Evolutionary conservation across 1,284 basidiomycete species (phyloP).

Genomic region (Phlebopus sp.): DNA sequence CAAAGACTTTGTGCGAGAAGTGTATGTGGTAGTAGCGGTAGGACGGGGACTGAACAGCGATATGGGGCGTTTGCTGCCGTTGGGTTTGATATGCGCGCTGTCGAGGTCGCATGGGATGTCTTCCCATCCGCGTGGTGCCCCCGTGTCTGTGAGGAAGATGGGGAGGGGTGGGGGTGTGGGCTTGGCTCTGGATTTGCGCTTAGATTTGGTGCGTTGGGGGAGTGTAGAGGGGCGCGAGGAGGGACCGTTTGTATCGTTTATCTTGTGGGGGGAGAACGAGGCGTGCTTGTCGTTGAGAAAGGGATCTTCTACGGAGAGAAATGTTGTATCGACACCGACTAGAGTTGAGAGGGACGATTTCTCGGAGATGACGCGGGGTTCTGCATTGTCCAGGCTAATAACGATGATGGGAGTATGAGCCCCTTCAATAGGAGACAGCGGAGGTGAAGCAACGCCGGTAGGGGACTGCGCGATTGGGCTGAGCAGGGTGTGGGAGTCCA

Average conservation of each 20-base stretch:
- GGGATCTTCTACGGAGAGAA: neutral
- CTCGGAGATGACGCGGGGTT: neutral
- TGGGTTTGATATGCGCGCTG: neutral
- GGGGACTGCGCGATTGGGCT: neutral
- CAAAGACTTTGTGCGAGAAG: conserved; percentile 3
- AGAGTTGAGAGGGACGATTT: neutral
- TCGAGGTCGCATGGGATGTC: neutral
- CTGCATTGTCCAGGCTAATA: neutral
- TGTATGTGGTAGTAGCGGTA: neutral
- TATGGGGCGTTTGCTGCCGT: neutral
- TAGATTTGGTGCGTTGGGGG: conserved; percentile 4
- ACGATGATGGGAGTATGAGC: neutral
- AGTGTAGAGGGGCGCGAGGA: neutral
- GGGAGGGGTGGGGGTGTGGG: neutral
- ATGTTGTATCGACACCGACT: neutral
- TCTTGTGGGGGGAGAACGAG: conserved; percentile 2
- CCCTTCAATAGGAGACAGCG: neutral
- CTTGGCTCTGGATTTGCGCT: neutral
- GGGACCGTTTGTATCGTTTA: neutral
- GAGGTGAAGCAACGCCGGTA: neutral
- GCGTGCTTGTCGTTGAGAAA: neutral
- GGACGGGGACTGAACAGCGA: conserved; percentile 14
- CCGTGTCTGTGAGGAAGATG: neutral
- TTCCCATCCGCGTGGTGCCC: neutral
- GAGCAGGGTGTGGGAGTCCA: neutral